Percentiles rank a stretch among this genome's conserved stretches.
Evolutionary conservation across 225 moss, liverwort and hornwort species (phyloP).

Genomic region (Lunularia cruciata): DNA sequence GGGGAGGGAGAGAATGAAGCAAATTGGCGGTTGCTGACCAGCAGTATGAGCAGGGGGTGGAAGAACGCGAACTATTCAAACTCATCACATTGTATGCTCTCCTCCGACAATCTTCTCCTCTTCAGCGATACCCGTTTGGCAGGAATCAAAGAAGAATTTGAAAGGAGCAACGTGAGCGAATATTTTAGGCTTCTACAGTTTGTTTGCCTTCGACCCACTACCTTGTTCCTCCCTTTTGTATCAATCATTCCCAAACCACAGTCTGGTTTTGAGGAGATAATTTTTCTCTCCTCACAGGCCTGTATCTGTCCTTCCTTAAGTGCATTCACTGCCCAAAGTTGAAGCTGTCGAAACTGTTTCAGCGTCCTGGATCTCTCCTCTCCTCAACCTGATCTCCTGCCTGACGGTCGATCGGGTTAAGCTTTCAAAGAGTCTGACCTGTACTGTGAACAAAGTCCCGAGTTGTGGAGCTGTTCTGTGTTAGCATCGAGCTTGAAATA

Average conservation of each 20-base stretch:
- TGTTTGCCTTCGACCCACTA: background rate
- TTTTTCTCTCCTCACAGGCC: background rate
- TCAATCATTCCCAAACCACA: too few species aligned
- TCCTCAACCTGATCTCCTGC: too few species aligned
- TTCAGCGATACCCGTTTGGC: conserved; percentile 33
- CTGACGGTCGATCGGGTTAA: too few species aligned
- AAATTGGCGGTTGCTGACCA: conserved; percentile 42
- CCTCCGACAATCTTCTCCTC: conserved; percentile 38
- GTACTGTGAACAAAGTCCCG: too few species aligned
- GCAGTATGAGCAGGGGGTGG: conserved; percentile 51
- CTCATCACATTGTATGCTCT: conserved; percentile 42
- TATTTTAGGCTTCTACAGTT: conserved; percentile 22
- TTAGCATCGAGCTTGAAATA: too few species aligned
- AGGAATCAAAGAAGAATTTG: conserved; percentile 31
- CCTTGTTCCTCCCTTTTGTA: background rate
- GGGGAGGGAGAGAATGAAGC: conserved; percentile 22
- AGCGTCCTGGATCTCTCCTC: background rate
- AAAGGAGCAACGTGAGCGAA: conserved; percentile 21
- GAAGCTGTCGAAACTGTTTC: background rate
- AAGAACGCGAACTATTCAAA: conserved; percentile 33
- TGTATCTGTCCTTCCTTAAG: background rate
- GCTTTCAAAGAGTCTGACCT: too few species aligned
- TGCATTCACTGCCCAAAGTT: background rate
- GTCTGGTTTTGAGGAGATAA: too few species aligned
- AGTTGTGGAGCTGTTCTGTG: too few species aligned